phyloP scores from a whole-genome alignment of 1,284 basidiomycete species.

The Trichosporon asahii region DNA sequence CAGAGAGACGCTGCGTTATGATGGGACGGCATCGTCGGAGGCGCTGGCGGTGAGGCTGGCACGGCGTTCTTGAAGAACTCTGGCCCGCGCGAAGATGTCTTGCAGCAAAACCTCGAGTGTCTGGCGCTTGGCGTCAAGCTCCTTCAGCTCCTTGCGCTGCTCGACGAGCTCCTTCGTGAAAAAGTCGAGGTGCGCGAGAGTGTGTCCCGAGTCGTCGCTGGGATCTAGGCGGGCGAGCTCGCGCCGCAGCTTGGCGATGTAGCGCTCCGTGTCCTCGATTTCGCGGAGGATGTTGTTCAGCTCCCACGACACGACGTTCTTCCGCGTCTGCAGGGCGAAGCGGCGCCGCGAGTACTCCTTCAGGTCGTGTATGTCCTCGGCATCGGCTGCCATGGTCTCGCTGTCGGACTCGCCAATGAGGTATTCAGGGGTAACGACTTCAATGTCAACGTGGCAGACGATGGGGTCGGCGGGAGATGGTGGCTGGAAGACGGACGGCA shows the following conservation, averaged over 20 bases:
- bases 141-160: constrained; percentile 4
- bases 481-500: neutral
- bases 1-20: neutral
- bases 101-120: neutral
- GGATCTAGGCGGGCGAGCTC: neutral
- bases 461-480: neutral
- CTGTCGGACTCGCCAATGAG: neutral
- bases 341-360: neutral
- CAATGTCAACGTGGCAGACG: neutral
- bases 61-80: neutral
- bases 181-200: neutral
- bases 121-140: neutral
- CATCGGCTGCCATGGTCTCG: neutral
- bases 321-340: neutral
- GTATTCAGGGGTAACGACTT: neutral
- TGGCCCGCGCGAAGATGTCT: neutral
- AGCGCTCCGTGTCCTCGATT: constrained; percentile 5
- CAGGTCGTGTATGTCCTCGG: neutral
- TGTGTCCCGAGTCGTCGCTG: neutral
- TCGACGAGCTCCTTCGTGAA: constrained; percentile 1
- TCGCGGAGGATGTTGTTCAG: neutral
- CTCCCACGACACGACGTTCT: neutral
- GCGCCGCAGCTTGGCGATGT: neutral
- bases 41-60: neutral
- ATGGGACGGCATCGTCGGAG: neutral